Base-by-base conservation (phyloP, 768 basidiomycete genomes). In the Calocybe indica region DNA sequence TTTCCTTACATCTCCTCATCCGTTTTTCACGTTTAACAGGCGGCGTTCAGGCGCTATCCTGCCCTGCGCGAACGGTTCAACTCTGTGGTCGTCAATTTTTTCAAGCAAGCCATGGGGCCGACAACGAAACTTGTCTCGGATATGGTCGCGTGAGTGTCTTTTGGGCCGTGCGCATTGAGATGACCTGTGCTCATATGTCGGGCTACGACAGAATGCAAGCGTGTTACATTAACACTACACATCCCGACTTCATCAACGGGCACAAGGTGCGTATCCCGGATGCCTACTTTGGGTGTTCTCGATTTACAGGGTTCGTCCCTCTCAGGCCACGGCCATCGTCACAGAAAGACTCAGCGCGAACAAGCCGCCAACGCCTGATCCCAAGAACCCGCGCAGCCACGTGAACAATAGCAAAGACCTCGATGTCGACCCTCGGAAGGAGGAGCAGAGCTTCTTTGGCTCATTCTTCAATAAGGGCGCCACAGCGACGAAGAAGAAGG, bases 151-250 rank as follows among this genome's bases (percentile, higher is more conserved):
- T 92, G 62, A 63, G 89, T 80, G 29, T 36, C 46, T 15, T 15
- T 30, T 14, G 7, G 39, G 1, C 28, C 31, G 11, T 32, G 29
- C 31, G 12, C 37, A 13, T 28, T 50, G 22, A 51, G 40, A 55
- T 11, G 14, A 11, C 4, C 14, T 50, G 15, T 43, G 32, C 10
- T 40, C 33, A 30, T 42, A 46, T 42, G 46, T 45, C 41, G 38
- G 8, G 29, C 14, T 44, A 8, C 28, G 14, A 36, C 49, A 92
- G 88, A 33, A 97, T 97, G 93, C 95, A 98, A 72, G 92, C 94
- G 34, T 95, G 92, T 64, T 99, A 98, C 63, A 87, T 99, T 59
- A 99, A 99, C 71, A 98, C 96, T 10, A 98, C 95, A 1, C 96
- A 99, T 63, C 96, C 96, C 1, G 96, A 99, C 69, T 98, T 99